A percentile compares a stretch with the other conserved stretches of the same genome.
Conservation (phyloP, 768 basidiomycete species). For the Dacryopinax primogenitus region DNA sequence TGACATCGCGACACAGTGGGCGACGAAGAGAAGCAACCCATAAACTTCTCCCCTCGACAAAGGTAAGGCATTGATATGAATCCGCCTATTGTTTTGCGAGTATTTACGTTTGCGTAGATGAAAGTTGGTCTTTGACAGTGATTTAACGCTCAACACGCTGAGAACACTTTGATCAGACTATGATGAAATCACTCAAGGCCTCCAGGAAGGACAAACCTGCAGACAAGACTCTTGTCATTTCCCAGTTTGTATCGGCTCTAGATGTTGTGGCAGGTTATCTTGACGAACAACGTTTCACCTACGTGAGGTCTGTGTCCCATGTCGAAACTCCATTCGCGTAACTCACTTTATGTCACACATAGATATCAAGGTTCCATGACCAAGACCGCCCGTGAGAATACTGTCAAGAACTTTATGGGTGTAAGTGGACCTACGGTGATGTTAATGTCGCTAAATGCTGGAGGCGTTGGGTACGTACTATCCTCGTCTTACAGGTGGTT, state of each 20-base stretch:
- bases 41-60: not conserved
- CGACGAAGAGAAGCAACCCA: not conserved
- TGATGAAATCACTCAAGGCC: not conserved
- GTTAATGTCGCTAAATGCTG: conserved; percentile 53
- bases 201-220: not conserved
- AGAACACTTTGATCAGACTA: not conserved
- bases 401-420: conserved; percentile 48
- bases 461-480: conserved; percentile 36
- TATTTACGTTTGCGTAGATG: not conserved
- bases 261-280: not conserved
- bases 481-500: conserved; percentile 16
- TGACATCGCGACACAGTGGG: not conserved
- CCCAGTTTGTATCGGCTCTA: not conserved
- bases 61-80: not conserved
- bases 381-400: conserved; percentile 38
- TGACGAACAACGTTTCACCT: conserved; percentile 28
- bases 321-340: too few species aligned
- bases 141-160: not conserved
- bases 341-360: not conserved
- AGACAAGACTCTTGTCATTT: not conserved
- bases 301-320: conserved; percentile 50
- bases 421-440: conserved; percentile 40
- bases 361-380: conserved; percentile 55
- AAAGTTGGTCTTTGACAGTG: not conserved
- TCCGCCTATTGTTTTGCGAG: not conserved